phyloP scores from a whole-genome alignment of 2,329 filamentous ascomycete species.

The Beauveria brongniartii region DNA sequence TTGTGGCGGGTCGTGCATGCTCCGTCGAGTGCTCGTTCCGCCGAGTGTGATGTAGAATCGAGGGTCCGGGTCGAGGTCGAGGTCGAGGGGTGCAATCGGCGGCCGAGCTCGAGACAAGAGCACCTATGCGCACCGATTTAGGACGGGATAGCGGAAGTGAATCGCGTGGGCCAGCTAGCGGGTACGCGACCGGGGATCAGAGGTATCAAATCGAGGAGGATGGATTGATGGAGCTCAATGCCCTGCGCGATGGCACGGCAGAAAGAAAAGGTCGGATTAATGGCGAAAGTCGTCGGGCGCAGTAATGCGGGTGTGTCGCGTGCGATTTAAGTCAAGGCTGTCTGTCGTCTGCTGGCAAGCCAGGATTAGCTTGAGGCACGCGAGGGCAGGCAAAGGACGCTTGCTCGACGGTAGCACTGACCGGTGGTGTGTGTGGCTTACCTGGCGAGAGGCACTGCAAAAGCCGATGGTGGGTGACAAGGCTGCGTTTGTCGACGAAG shows the following conservation, averaged over 20 bases:
- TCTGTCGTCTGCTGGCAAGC: constrained; percentile 2
- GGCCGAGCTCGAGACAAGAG: background rate
- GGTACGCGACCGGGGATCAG: background rate
- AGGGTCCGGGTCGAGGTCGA: background rate
- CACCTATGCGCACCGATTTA: background rate
- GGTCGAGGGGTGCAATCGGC: background rate
- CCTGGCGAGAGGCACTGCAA: background rate
- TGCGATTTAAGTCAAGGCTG: background rate
- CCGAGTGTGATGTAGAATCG: background rate
- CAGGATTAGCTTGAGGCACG: background rate
- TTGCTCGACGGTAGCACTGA: background rate
- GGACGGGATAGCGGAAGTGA: background rate
- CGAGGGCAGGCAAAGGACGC: background rate
- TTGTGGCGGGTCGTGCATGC: background rate
- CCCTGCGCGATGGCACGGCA: background rate
- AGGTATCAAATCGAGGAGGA: background rate
- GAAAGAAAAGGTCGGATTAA: background rate
- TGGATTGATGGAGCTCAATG: background rate
- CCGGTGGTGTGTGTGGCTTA: background rate
- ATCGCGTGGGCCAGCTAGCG: background rate
- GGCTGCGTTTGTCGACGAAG: background rate
- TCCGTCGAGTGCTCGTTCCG: background rate
- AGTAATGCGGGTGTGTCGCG: constrained; percentile 2
- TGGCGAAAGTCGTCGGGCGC: background rate
- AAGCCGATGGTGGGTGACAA: background rate